Percentiles rank a stretch among this genome's conserved stretches.
Evolutionary conservation across 208 protist species (phyloP).

Genomic region (Crithidia fasciculata): DNA sequence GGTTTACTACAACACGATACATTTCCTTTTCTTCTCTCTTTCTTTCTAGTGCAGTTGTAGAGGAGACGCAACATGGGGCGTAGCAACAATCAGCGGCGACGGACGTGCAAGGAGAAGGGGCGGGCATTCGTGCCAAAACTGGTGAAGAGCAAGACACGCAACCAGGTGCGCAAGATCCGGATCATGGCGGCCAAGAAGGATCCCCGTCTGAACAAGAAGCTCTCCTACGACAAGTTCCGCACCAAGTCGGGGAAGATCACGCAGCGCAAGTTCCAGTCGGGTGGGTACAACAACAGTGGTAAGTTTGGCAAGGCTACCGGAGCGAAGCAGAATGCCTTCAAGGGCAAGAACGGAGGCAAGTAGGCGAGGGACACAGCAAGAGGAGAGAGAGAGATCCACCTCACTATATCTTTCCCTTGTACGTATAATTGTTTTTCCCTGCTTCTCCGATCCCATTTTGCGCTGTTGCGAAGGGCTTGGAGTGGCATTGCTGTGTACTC

Average conservation of each 20-base stretch:
- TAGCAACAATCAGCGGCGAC: constrained; percentile 87
- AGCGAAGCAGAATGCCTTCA: constrained; percentile 58
- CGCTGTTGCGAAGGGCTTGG: no score
- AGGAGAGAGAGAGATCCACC: no score
- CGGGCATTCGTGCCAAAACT: constrained; percentile 75
- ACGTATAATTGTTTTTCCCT: no score
- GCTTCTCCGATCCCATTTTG: no score
- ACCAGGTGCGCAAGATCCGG: constrained; percentile 65
- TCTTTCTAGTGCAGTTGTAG: no score
- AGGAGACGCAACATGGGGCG: constrained; percentile 56
- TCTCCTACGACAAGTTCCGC: constrained; percentile 76
- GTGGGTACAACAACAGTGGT: constrained; percentile 83
- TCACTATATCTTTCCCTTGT: no score
- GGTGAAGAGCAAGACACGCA: constrained; percentile 84
- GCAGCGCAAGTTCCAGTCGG: constrained; percentile 74
- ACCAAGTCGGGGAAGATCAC: constrained; percentile 64
- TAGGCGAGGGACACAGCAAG: neutral
- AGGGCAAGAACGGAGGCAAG: constrained; percentile 37
- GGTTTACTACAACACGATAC: no score
- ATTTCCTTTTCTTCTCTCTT: no score
- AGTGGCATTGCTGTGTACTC: no score
- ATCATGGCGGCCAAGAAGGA: constrained; percentile 54
- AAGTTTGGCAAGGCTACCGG: constrained; percentile 75
- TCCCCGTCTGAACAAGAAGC: constrained; percentile 49
- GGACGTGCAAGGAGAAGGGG: constrained; percentile 60